A percentile compares a stretch with the other conserved stretches of the same genome.
These are phyloP conservation scores for Nicotiana noctiflora DNA, from an alignment of 257 asterid genomes.

Conservation along the genomic window DNA sequence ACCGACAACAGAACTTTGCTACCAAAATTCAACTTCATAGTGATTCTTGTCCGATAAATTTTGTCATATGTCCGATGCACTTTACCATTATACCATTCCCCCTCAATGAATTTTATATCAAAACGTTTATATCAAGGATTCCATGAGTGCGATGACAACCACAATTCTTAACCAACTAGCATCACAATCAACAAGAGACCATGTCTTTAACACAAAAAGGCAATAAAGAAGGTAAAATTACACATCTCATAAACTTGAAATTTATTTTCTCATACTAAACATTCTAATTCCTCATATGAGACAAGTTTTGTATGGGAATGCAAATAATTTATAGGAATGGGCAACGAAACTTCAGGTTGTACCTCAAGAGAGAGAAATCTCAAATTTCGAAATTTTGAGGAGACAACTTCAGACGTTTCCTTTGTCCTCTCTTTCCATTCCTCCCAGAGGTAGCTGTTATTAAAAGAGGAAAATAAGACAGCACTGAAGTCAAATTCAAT, in stretches of 20 bases:
- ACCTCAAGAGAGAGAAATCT: conserved; percentile 86
- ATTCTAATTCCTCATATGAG: not conserved
- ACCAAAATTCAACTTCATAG: not conserved
- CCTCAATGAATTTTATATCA: not conserved
- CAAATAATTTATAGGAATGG: not conserved
- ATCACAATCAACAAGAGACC: not conserved
- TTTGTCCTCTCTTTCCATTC: conserved; percentile 89
- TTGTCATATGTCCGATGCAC: not conserved
- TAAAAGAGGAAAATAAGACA: conserved; percentile 6
- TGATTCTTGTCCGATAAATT: not conserved
- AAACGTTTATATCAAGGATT: not conserved
- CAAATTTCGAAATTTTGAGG: conserved; percentile 54
- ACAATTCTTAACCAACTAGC: not conserved
- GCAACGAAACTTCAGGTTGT: not conserved
- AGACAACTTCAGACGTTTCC: conserved; percentile 52
- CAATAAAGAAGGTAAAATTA: not conserved
- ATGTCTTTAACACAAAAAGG: not conserved
- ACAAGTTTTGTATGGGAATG: not conserved
- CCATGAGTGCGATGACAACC: not conserved
- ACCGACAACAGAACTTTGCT: not conserved
- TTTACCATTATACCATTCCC: not conserved
- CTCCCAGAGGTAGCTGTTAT: conserved; percentile 80
- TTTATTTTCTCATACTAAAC: not conserved
- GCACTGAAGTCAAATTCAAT: not conserved
- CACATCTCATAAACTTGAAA: not conserved